phyloP scores from a whole-genome alignment of 2,329 filamentous ascomycete genomes.

The Fusarium siculi region DNA sequence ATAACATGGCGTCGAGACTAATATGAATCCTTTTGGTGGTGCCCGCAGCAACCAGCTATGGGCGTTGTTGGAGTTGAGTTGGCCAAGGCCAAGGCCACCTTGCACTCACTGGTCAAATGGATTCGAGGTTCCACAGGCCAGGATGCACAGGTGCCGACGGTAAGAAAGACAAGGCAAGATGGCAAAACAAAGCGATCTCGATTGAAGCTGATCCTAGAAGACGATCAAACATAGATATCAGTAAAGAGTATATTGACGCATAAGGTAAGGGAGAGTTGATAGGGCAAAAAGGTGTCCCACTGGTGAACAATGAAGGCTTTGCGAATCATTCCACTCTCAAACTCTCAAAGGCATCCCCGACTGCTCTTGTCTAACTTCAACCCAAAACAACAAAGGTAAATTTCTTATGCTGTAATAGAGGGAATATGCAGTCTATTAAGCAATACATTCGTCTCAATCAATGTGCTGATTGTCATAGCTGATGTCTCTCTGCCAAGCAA shows the following conservation, averaged over 20 bases:
- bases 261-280: neutral
- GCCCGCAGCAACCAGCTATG: neutral
- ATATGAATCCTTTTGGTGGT: constrained; percentile 10
- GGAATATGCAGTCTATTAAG: neutral
- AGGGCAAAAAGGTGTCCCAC: neutral
- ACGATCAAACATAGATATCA: constrained; percentile 27
- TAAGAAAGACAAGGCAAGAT: constrained; percentile 12
- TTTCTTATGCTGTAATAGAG: neutral
- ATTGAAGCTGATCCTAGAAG: constrained; percentile 19
- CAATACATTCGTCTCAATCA: neutral
- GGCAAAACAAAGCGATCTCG: constrained; percentile 16
- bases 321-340: constrained; percentile 22
- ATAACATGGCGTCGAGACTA: constrained; percentile 23
- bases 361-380: neutral
- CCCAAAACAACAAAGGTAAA: neutral
- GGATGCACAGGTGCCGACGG: constrained; percentile 8
- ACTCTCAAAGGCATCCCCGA: neutral
- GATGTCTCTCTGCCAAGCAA: constrained; percentile 2
- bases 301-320: constrained; percentile 4
- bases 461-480: constrained; percentile 5
- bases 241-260: neutral
- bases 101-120: constrained; percentile 15
- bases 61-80: constrained; percentile 8
- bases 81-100: constrained; percentile 33
- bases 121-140: constrained; percentile 29